Evolutionary conservation across 1,284 basidiomycete species (phyloP), one percentile per base, ranked within the genome.

Genomic region (Apiotrichum montevideense): DNA sequence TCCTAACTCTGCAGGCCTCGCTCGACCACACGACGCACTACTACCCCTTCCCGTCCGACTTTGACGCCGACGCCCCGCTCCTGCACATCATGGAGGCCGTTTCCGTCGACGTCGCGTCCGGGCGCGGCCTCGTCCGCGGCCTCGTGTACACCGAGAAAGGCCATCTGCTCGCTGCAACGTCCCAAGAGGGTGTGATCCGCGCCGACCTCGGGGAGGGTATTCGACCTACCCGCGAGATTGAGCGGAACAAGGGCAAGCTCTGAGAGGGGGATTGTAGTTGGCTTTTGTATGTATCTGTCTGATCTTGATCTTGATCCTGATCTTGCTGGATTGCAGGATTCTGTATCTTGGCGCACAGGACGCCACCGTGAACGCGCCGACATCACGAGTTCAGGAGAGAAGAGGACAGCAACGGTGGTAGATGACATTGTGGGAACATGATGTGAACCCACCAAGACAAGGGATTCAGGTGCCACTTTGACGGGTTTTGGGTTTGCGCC

Each of bases 1-100:
- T 21, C 21, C 21, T 21, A 21, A 21, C 48, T 55, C 35, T 13
- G 6, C 63, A 88, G 87, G 87, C 87, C 9, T 87, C 87, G 0
- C 78, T 94, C 44, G 90, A 93, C 74, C 91, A 94, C 74, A 81
- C 86, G 33, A 87, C 92, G 56, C 88, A 84, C 77, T 94, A 85
- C 73, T 93, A 92, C 70, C 75, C 75, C 80, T 72, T 64, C 63
- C 90, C 88, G 57, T 80, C 88, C 63, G 75, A 81, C 49, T 89
- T 92, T 66, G 82, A 90, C 68, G 87, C 86, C 61, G 84, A 84
- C 21, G 84, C 88, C 56, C 91, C 89, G 82, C 66, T 93, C 37
- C 80, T 93, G 53, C 88, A 91, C 67, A 85, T 88, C 81, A 85
- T 89, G 68, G 80, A 83, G 52, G 85, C 83, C 39, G 84, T 85